Percentiles rank a stretch among this genome's conserved stretches.
phyloP scores from a whole-genome alignment of 495 filamentous ascomycete genomes.

The Immersiella caudata region DNA sequence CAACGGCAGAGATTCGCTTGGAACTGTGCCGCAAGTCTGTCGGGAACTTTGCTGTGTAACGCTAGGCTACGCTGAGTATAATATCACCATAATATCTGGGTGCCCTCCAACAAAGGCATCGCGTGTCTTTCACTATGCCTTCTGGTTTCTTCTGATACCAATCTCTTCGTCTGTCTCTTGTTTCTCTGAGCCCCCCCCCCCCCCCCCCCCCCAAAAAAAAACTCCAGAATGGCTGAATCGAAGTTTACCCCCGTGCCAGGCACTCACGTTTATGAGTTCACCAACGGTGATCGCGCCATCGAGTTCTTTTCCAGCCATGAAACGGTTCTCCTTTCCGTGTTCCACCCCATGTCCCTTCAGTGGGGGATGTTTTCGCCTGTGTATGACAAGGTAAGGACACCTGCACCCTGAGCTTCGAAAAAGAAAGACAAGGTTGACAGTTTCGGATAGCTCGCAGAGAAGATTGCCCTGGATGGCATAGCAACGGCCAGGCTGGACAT shows the following conservation, averaged over 20 bases:
- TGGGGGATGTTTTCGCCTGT: not conserved
- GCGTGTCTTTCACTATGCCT: not conserved
- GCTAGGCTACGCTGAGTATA: not conserved
- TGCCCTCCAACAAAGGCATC: not conserved
- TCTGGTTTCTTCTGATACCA: not conserved
- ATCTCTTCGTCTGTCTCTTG: too few relatives aligned
- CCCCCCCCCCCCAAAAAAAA: too few relatives aligned
- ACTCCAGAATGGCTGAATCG: not conserved
- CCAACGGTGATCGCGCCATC: slow-evolving; percentile 3
- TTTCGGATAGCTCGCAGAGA: not conserved
- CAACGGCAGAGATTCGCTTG: not conserved
- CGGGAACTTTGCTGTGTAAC: not conserved
- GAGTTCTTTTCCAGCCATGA: slow-evolving; percentile 4
- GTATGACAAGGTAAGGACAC: not conserved
- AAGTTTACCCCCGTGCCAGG: not conserved
- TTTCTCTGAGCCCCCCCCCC: too few relatives aligned
- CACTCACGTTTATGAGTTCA: not conserved
- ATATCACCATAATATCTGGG: not conserved
- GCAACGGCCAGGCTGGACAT: not conserved
- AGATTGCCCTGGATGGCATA: not conserved
- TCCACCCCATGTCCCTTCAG: not conserved
- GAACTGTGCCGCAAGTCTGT: not conserved
- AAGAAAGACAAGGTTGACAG: not conserved
- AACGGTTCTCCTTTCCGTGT: not conserved
- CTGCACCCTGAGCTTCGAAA: not conserved